Percentiles rank a stretch among this genome's conserved stretches.
phyloP scores from a whole-genome alignment of 495 filamentous ascomycete species.

The Aspergillus affinis region DNA sequence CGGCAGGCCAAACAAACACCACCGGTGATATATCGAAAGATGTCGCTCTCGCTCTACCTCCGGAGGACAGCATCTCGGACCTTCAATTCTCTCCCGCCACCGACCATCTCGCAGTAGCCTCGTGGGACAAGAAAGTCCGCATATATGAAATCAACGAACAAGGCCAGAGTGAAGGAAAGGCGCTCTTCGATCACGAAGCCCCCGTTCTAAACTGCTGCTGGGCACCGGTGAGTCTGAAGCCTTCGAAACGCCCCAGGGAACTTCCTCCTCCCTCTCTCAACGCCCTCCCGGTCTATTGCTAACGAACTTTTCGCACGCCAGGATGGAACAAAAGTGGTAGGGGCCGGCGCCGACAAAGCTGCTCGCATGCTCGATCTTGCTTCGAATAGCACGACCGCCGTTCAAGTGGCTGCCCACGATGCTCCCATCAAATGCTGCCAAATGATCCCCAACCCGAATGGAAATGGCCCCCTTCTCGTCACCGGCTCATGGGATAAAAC shows the following conservation, averaged over 20 bases:
- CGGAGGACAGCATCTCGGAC: conserved; percentile 84
- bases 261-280: too few species aligned
- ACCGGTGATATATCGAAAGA: conserved; percentile 91
- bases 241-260: neutral
- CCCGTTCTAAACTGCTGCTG: conserved; percentile 79
- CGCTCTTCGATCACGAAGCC: conserved; percentile 71
- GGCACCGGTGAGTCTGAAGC: conserved; percentile 64
- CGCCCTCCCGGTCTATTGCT: neutral
- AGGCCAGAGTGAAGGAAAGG: conserved; percentile 73
- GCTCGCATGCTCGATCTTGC: conserved; percentile 75
- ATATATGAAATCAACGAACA: conserved; percentile 82
- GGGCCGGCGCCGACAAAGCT: conserved; percentile 81
- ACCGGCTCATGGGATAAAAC: conserved; percentile 97
- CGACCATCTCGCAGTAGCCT: conserved; percentile 80
- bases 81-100: conserved; percentile 74
- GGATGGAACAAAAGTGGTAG: conserved; percentile 75
- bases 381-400: conserved; percentile 48
- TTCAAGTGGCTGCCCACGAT: conserved; percentile 75
- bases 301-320: conserved; percentile 19
- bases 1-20: conserved; percentile 60
- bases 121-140: conserved; percentile 92
- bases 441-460: conserved; percentile 62
- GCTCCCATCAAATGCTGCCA: conserved; percentile 75
- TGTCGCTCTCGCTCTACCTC: conserved; percentile 70
- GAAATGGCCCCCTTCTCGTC: conserved; percentile 64